phyloP scores from a whole-genome alignment of 1,139 yeast genomes.

The Sugiyamaella sp. region DNA sequence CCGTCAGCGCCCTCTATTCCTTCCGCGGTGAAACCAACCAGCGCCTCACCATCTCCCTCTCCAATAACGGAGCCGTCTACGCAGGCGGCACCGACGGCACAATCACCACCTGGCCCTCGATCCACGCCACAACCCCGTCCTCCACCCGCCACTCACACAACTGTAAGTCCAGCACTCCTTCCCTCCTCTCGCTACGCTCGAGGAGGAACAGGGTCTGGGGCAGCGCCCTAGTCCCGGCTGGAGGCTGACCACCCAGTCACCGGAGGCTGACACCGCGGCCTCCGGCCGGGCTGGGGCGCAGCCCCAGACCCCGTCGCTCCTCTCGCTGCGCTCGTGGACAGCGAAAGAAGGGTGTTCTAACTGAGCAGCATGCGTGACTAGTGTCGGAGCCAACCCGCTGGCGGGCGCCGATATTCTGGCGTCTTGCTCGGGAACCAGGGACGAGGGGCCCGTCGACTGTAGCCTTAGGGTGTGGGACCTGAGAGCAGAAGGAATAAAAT shows the following conservation, averaged over 20 bases:
- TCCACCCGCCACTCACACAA: slow-evolving; percentile 10
- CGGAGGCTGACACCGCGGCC: background rate
- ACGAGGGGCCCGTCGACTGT: slow-evolving; percentile 23
- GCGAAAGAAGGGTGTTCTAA: background rate
- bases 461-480: slow-evolving; percentile 21
- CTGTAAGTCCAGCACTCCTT: slow-evolving; percentile 2
- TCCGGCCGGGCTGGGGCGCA: slow-evolving; percentile 7
- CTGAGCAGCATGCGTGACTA: slow-evolving; percentile 23
- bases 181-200: background rate
- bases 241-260: too few species aligned
- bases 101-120: slow-evolving; percentile 31
- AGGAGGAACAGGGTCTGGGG: background rate
- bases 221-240: too few species aligned
- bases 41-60: slow-evolving; percentile 34
- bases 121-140: background rate
- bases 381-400: slow-evolving; percentile 33
- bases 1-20: slow-evolving; percentile 26
- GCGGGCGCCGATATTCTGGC: slow-evolving; percentile 28
- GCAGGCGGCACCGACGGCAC: slow-evolving; percentile 38
- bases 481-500: background rate
- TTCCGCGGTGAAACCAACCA: slow-evolving; percentile 33
- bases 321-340: background rate
- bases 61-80: slow-evolving; percentile 33
- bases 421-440: slow-evolving; percentile 34
- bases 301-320: slow-evolving; percentile 1